These are phyloP conservation scores for Acer yangbiense DNA, from an alignment of 345 rosid genomes.

Conservation along the genomic window DNA sequence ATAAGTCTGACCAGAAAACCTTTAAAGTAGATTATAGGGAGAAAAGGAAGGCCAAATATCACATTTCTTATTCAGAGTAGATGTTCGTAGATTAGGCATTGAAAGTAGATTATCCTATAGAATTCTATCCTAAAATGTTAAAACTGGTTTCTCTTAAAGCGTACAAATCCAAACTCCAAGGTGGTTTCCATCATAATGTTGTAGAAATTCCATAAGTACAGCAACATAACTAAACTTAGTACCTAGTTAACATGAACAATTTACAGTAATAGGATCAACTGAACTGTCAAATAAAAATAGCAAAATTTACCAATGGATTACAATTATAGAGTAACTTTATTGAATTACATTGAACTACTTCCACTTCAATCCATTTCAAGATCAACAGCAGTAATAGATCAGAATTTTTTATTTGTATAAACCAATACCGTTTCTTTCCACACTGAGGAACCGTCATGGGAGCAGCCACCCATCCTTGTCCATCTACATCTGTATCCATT, in stretches of 20 bases:
- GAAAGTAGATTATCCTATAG: neutral
- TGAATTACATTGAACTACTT: neutral
- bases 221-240: too few species aligned
- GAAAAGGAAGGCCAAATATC: neutral
- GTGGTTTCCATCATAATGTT: neutral
- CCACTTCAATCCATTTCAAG: constrained; percentile 10
- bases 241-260: too few species aligned
- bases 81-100: neutral
- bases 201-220: too few species aligned
- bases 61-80: neutral
- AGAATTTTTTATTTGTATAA: constrained; percentile 17
- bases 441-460: constrained; percentile 77
- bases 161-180: neutral
- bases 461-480: constrained; percentile 94
- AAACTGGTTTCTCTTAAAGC: neutral
- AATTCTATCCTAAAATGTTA: neutral
- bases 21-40: neutral
- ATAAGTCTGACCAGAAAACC: neutral
- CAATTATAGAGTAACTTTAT: neutral
- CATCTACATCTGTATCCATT: constrained; percentile 97
- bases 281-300: neutral
- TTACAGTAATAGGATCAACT: too few species aligned
- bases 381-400: constrained; percentile 19
- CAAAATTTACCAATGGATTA: neutral
- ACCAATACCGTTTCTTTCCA: constrained; percentile 90